Evolutionary conservation across 2,329 filamentous ascomycete species (phyloP).

Genomic region (Knoxdaviesia capensis): DNA sequence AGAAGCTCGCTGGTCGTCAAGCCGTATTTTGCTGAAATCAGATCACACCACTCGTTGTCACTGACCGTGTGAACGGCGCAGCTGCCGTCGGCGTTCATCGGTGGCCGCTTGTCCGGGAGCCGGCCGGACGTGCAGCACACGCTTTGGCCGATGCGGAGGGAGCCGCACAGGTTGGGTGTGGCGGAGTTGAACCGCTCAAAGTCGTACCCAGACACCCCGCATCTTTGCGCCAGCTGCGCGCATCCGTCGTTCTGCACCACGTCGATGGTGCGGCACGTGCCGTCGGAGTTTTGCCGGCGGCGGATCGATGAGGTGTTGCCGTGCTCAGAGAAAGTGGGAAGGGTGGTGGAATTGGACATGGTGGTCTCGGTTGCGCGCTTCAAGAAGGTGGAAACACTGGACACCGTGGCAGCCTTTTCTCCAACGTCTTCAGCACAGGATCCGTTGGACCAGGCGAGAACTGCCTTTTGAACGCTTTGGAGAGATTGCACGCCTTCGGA

Average conservation of each 20-base stretch:
- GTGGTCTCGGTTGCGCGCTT: too few relatives aligned
- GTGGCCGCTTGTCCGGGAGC: slow-evolving; percentile 6
- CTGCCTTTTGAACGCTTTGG: too few relatives aligned
- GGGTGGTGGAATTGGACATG: too few relatives aligned
- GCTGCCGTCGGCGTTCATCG: slow-evolving; percentile 10
- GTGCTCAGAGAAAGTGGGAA: too few relatives aligned
- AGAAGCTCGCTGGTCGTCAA: slow-evolving; percentile 18
- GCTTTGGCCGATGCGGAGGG: slow-evolving; percentile 10
- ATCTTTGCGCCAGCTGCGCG: slow-evolving; percentile 14
- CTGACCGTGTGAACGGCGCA: slow-evolving; percentile 17
- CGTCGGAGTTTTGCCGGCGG: neutral
- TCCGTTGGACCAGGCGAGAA: too few relatives aligned
- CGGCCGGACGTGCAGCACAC: slow-evolving; percentile 16
- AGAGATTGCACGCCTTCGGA: too few relatives aligned
- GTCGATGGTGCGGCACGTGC: slow-evolving; percentile 11
- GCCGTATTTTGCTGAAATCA: slow-evolving; percentile 12
- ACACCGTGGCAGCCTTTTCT: too few relatives aligned
- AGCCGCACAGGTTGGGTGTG: slow-evolving; percentile 9
- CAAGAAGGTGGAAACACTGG: too few relatives aligned
- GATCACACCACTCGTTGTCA: slow-evolving; percentile 14
- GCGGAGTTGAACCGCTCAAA: slow-evolving; percentile 18
- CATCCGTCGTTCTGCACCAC: slow-evolving; percentile 17
- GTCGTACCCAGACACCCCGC: slow-evolving; percentile 16
- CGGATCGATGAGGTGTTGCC: too few relatives aligned
- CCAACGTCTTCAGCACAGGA: too few relatives aligned